Evolutionary conservation across 306 rosid species (phyloP).

Genomic region (Spatholobus suberectus): DNA sequence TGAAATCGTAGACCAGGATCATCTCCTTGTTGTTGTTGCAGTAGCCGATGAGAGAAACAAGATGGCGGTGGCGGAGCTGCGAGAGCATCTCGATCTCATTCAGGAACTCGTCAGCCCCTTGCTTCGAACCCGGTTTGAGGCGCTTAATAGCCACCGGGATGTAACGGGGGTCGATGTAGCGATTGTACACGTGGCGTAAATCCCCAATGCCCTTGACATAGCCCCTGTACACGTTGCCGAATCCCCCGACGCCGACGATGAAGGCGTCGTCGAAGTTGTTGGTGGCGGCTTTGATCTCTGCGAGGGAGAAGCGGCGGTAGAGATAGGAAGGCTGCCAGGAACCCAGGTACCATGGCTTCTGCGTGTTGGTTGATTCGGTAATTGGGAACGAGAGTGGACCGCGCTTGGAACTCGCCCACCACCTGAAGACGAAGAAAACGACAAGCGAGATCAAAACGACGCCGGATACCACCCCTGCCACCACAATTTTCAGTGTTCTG

Average conservation of each 20-base stretch:
- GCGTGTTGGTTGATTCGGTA: conserved; percentile 28
- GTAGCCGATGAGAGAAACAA: conserved; percentile 53
- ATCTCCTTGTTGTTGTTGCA: conserved; percentile 54
- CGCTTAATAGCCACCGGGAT: conserved; percentile 54
- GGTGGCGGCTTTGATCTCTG: conserved; percentile 46
- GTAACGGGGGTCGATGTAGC: conserved; percentile 39
- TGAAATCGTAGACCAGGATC: conserved; percentile 57
- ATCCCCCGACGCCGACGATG: conserved; percentile 56
- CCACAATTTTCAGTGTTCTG: not conserved
- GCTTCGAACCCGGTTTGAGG: conserved; percentile 56
- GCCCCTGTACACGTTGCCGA: conserved; percentile 65
- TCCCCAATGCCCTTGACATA: too few species aligned
- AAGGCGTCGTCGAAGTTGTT: conserved; percentile 49
- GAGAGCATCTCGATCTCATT: conserved; percentile 61
- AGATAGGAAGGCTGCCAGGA: conserved; percentile 45
- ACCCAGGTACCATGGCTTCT: too few species aligned
- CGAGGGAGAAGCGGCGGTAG: conserved; percentile 49
- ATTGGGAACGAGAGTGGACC: conserved; percentile 44
- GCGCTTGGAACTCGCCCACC: conserved; percentile 33
- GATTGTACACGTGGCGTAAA: too few species aligned
- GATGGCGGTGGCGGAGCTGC: conserved; percentile 49
- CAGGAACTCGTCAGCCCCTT: conserved; percentile 51
- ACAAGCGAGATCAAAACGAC: not conserved
- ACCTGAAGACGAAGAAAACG: not conserved
- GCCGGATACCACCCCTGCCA: conserved; percentile 20